Base-by-base conservation (phyloP, 768 basidiomycete species). In the Trametes villosa region DNA sequence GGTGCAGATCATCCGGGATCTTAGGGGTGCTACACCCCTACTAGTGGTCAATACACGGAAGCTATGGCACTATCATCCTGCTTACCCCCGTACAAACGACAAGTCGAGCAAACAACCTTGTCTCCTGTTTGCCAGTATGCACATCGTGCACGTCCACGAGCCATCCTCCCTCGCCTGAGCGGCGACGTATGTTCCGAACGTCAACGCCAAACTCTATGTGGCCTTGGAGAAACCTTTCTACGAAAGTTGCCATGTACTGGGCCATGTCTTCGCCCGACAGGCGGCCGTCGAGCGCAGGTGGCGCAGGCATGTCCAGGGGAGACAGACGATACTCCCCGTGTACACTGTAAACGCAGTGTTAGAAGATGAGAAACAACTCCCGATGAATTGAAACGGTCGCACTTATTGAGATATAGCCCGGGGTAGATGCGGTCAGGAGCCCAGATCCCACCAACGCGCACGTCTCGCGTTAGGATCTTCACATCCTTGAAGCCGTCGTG, bases 261-360 rank as follows among this genome's bases (percentile, higher is more conserved):
- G 75, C 74, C 77, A 88, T 76, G 65, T 84, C 83, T 8, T 80
- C 70, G 4, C 86, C 87, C 17, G 75, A 73, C 13, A 87, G 76
- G 1, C 83, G 79, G 4, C 80, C 81, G 18, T 22, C n/a, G 7
- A 55, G 33, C 24, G 74, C 63, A 4, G 65, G 31, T 9, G 81
- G 83, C 4, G 72, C 68, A 0, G 79, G 78, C 87, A 87, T 87
- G 2, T 75, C 67, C 38, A 86, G 60, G 0, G 81, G 66, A 6
- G 86, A 86, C 71, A 88, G 88, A 13, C 77, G 67, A 60, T 81
- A 87, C 63, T 89, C 85, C 2, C 86, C 86, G 65, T 86, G 80
- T 1, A 89, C 85, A 65, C 87, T 88, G 24, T n/a, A 4, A 26
- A 18, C 12, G 24, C 50, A n/a, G n/a, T n/a, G n/a, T n/a, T n/a